Evolutionary conservation across 2,329 filamentous ascomycete genomes (phyloP).

Genomic region (Ustilaginoidea virens): DNA sequence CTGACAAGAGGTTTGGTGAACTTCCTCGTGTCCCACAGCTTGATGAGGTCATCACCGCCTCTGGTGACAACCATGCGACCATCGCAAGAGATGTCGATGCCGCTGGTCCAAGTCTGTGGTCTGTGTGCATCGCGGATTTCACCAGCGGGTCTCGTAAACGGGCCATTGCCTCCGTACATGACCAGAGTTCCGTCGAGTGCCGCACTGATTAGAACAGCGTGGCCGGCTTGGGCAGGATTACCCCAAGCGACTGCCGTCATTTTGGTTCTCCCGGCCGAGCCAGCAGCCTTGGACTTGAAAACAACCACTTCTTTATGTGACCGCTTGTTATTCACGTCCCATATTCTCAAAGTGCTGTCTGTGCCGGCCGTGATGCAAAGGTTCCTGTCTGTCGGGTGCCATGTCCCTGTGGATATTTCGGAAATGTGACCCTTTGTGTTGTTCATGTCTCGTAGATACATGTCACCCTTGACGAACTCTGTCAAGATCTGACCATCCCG

Average conservation of each 20-base stretch:
- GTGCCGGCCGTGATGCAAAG: constrained; percentile 81
- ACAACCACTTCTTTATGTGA: constrained; percentile 88
- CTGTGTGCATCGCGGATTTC: constrained; percentile 76
- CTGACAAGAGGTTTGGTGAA: constrained; percentile 82
- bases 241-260: constrained; percentile 93
- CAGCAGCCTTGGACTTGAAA: constrained; percentile 83
- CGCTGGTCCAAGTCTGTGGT: constrained; percentile 77
- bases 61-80: constrained; percentile 81
- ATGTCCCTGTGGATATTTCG: constrained; percentile 76
- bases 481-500: constrained; percentile 75
- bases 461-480: constrained; percentile 93
- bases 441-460: constrained; percentile 95
- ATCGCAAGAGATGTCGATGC: constrained; percentile 79
- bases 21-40: constrained; percentile 92
- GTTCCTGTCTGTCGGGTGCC: constrained; percentile 79
- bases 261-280: constrained; percentile 75
- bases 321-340: constrained; percentile 86
- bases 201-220: constrained; percentile 63
- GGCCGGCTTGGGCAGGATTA: constrained; percentile 57
- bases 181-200: constrained; percentile 80
- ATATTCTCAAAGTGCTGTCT: constrained; percentile 90
- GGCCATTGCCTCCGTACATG: constrained; percentile 84
- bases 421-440: constrained; percentile 95
- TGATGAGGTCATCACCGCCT: constrained; percentile 84
- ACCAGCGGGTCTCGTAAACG: constrained; percentile 64